Evolutionary conservation across 179 eudicot species (phyloP), one percentile per base, ranked within the genome.

Genomic region (Sideroxylon spinosum): DNA sequence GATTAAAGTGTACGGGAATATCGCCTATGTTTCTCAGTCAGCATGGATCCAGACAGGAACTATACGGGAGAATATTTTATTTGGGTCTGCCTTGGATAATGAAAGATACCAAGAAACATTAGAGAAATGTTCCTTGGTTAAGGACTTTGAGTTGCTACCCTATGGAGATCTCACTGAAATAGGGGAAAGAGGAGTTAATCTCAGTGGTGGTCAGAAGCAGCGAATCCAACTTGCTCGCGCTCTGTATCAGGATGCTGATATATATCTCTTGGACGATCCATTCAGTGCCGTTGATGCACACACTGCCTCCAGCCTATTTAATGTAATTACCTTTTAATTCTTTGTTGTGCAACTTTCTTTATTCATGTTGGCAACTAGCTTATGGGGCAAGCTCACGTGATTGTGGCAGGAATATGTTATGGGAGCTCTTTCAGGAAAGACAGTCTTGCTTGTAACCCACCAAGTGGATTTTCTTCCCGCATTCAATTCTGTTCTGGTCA

Each of bases 281-380:
- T 90, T 91, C 76, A 91, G 96, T 64, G 96, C 93, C 69, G 96
- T 91, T 23, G 96, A 91, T 85, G 93, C 96, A n/a, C 92, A 90
- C 57, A 91, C 96, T 6, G 91, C 97, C 23, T 85, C 90, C 6
- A 88, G 88, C 84, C 87, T 90, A 64, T 88, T 91, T 70, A 88
- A 82, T 78, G 96, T 91, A 76, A 76, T 70, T 73, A 6, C 60
- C 9, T 77, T 28, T 7, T 23, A 19, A n/a, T 8, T 19, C 17
- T 11, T 48, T 60, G 29, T 26, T 56, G 9, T 44, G 59, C 22
- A 55, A 28, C 37, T 64, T 12, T 26, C 0, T 11, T 55, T 52
- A 28, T 20, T 56, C 57, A 10, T 46, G 16, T 50, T 20, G 8
- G n/a, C 22, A 3, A 46, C 53, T 44, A 73, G 6, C 9, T 50